Evolutionary conservation across 306 rosid species (phyloP).

Genomic region (Medicago arabica): DNA sequence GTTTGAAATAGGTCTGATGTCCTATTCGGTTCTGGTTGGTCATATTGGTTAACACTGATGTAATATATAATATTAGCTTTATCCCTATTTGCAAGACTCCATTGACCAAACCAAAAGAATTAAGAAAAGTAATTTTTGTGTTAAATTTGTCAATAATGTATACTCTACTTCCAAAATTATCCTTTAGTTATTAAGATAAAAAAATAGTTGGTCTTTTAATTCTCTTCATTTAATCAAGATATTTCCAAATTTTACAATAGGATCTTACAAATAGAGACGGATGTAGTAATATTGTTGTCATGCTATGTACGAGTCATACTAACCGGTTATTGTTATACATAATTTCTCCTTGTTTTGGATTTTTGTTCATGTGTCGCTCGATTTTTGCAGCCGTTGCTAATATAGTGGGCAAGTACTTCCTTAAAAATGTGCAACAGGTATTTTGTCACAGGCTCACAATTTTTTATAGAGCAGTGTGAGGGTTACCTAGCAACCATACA

Average conservation of each 20-base stretch:
- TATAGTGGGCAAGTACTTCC: slow-evolving; percentile 55
- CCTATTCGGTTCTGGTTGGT: slow-evolving; percentile 21
- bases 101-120: neutral
- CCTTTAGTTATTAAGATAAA: neutral
- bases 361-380: slow-evolving; percentile 32
- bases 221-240: too few species aligned
- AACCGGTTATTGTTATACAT: slow-evolving; percentile 19
- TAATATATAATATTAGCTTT: too few species aligned
- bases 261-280: too few species aligned
- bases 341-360: slow-evolving; percentile 14
- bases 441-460: neutral
- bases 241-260: too few species aligned
- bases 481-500: slow-evolving; percentile 9
- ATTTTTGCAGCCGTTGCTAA: slow-evolving; percentile 59
- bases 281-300: neutral
- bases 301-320: slow-evolving; percentile 24
- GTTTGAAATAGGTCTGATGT: neutral
- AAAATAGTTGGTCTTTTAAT: too few species aligned
- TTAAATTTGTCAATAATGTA: neutral
- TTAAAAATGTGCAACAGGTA: slow-evolving; percentile 78
- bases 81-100: too few species aligned
- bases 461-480: neutral
- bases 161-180: neutral
- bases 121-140: neutral
- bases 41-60: slow-evolving; percentile 15